Evolutionary conservation across 2,329 filamentous ascomycete species (phyloP).

Genomic region (Sporothrix variecibatus): DNA sequence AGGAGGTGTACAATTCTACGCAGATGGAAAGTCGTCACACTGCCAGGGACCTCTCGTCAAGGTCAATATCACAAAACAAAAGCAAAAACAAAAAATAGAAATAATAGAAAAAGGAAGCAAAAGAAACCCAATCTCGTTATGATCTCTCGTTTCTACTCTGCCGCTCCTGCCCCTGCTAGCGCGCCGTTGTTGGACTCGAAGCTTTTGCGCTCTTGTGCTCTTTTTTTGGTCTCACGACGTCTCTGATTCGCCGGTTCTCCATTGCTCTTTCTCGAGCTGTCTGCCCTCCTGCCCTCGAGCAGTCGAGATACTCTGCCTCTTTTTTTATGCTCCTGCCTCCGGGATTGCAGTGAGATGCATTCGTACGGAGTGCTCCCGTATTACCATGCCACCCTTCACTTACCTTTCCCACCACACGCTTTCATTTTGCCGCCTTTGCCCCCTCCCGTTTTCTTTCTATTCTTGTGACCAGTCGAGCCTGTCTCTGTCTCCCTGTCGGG

Average conservation of each 20-base stretch:
- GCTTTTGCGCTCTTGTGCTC: slow-evolving; percentile 2
- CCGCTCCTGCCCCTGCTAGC: slow-evolving; percentile 8
- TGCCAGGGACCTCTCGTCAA: neutral
- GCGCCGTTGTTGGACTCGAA: slow-evolving; percentile 10
- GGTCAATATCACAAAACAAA: neutral
- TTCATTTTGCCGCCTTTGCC: slow-evolving; percentile 1
- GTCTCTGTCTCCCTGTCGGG: slow-evolving; percentile 3
- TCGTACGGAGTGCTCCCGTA: neutral
- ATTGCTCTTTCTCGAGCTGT: neutral
- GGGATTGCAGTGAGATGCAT: neutral
- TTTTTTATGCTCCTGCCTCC: neutral
- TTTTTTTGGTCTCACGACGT: neutral
- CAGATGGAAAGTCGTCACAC: neutral
- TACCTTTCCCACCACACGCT: neutral
- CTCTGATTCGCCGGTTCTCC: slow-evolving; percentile 3
- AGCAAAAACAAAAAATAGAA: neutral
- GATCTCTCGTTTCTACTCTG: slow-evolving; percentile 6
- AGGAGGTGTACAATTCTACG: neutral
- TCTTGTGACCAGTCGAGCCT: neutral
- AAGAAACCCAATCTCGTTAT: neutral
- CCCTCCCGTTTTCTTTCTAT: neutral
- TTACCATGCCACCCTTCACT: neutral
- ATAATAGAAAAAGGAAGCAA: neutral
- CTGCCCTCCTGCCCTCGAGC: neutral
- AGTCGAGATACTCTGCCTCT: neutral